Conservation (phyloP, 768 basidiomycete genomes). For the Amylocystis lapponica region DNA sequence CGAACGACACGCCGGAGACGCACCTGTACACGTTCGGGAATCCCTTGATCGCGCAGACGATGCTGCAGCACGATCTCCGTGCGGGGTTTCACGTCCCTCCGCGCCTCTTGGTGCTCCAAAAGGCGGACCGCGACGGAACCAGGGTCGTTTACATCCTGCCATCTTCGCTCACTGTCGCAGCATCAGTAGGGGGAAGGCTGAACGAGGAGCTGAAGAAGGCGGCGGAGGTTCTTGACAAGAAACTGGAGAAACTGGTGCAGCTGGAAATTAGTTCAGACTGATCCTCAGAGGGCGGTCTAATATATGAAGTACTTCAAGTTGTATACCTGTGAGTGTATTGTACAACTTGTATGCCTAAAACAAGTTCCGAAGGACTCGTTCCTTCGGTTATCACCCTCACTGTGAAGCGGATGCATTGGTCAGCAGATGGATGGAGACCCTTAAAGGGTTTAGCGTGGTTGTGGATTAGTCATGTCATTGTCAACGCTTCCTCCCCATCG, state of each 20-base stretch:
- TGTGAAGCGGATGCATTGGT: too few relatives aligned
- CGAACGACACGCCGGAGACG: slow-evolving; percentile 12
- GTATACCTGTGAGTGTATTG: too few relatives aligned
- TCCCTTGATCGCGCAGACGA: slow-evolving; percentile 42
- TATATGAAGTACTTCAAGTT: too few relatives aligned
- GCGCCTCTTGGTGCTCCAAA: slow-evolving; percentile 38
- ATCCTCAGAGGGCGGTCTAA: too few relatives aligned
- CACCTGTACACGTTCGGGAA: slow-evolving; percentile 46
- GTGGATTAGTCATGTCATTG: too few relatives aligned
- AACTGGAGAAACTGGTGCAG: slow-evolving; percentile 37
- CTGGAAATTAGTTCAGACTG: too few relatives aligned
- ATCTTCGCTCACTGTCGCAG: slow-evolving; percentile 36
- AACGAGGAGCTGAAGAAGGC: slow-evolving; percentile 28
- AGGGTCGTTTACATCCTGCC: slow-evolving; percentile 43
- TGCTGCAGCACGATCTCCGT: slow-evolving; percentile 36
- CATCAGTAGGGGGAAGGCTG: slow-evolving; percentile 26
- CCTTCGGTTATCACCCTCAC: too few relatives aligned
- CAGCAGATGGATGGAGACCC: too few relatives aligned
- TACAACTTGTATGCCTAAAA: too few relatives aligned
- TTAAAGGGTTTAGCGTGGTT: too few relatives aligned
- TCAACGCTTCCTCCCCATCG: too few relatives aligned
- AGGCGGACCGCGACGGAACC: slow-evolving; percentile 32
- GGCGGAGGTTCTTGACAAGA: slow-evolving; percentile 34
- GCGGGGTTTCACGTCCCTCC: slow-evolving; percentile 41
- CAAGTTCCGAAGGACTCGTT: too few relatives aligned